Evolutionary conservation across 192 early-diverging fungal genomes (phyloP).

Genomic region (Podochytrium sp.): DNA sequence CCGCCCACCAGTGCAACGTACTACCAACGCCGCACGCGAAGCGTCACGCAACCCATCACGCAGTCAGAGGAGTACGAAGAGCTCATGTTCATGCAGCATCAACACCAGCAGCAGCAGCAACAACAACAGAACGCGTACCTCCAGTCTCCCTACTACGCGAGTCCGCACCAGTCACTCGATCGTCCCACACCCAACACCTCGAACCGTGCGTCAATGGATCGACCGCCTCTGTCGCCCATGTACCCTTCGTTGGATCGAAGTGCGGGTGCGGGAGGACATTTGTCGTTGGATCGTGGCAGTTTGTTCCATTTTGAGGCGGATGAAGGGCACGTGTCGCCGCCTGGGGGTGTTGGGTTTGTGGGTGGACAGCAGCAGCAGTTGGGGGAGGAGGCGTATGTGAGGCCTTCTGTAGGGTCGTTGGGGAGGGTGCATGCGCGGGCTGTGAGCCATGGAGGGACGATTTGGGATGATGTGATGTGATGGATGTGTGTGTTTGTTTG

Average conservation of each 20-base stretch:
- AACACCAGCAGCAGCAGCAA: not conserved
- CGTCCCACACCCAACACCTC: too few relatives aligned
- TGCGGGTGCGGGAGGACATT: too few relatives aligned
- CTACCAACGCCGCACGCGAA: conserved; percentile 8
- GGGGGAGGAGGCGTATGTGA: not conserved
- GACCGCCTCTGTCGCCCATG: too few relatives aligned
- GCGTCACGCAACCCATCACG: conserved; percentile 20
- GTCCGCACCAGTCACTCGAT: too few relatives aligned
- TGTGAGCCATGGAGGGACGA: not conserved
- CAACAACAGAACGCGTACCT: not conserved
- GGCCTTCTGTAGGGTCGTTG: not conserved
- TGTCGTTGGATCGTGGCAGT: not conserved
- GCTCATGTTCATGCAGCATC: conserved; percentile 8
- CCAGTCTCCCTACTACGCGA: too few relatives aligned
- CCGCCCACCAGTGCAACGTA: not conserved
- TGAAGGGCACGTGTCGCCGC: not conserved
- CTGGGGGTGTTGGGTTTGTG: not conserved
- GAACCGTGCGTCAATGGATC: too few relatives aligned
- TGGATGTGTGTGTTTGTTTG: not conserved
- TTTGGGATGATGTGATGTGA: not conserved
- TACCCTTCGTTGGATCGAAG: too few relatives aligned
- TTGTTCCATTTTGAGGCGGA: not conserved
- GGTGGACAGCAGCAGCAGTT: not conserved
- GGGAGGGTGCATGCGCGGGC: not conserved
- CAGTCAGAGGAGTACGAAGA: conserved; percentile 12